A percentile compares a stretch with the other conserved stretches of the same genome.
Evolutionary conservation across 2,329 filamentous ascomycete species (phyloP).

Genomic region (Neoscytalidium dimidiatum): DNA sequence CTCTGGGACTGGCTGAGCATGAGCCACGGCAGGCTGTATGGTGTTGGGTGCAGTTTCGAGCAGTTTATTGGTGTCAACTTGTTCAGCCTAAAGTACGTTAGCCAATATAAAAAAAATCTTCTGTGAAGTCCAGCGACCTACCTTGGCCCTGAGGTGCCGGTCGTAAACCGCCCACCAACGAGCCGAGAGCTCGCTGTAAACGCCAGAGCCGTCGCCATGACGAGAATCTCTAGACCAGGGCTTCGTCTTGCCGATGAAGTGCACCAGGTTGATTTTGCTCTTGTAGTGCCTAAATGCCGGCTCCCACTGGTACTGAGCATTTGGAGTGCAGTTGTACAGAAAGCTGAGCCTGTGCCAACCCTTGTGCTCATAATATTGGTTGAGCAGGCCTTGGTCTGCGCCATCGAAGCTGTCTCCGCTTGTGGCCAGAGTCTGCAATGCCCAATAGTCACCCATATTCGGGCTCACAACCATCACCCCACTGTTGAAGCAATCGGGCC

Average conservation of each 20-base stretch:
- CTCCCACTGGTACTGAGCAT: conserved; percentile 94
- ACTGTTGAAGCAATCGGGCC: conserved; percentile 98
- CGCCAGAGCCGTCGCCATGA: conserved; percentile 56
- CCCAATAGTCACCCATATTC: conserved; percentile 84
- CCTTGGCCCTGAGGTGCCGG: conserved; percentile 65
- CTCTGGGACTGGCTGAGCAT: conserved; percentile 18
- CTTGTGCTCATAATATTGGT: conserved; percentile 83
- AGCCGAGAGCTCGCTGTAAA: conserved; percentile 80
- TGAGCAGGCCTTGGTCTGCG: conserved; percentile 91
- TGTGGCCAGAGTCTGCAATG: conserved; percentile 79
- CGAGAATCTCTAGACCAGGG: conserved; percentile 65
- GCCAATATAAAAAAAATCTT: neutral
- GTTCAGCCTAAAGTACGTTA: conserved; percentile 5
- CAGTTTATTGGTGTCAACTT: neutral
- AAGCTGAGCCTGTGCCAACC: conserved; percentile 87
- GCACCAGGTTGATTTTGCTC: conserved; percentile 82
- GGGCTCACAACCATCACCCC: conserved; percentile 91
- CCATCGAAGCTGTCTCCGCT: conserved; percentile 93
- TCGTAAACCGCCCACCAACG: conserved; percentile 97
- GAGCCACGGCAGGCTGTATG: conserved; percentile 23
- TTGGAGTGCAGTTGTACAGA: conserved; percentile 95
- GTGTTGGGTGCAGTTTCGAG: conserved; percentile 13
- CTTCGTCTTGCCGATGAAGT: conserved; percentile 92
- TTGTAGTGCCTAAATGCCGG: conserved; percentile 94
- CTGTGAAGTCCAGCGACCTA: neutral